phyloP scores from a whole-genome alignment of 306 rosid species.

The Citrullus amarus region DNA sequence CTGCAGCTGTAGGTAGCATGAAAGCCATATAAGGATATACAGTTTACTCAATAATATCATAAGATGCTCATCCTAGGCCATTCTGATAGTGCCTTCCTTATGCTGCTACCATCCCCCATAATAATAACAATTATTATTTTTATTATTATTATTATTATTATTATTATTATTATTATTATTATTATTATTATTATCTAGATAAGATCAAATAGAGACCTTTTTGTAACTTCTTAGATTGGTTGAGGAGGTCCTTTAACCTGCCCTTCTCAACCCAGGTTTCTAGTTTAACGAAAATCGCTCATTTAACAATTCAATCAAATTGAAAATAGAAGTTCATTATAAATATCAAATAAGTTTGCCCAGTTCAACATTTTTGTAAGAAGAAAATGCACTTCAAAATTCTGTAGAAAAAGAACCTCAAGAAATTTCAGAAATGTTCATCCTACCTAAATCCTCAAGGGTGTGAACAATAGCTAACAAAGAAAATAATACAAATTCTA shows the following conservation, averaged over 20 bases:
- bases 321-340: not conserved
- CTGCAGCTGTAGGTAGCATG: slow-evolving; percentile 49
- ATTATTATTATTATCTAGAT: too few relatives aligned
- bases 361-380: not conserved
- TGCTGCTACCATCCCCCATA: too few relatives aligned
- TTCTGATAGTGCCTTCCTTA: too few relatives aligned
- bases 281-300: not conserved
- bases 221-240: too few relatives aligned
- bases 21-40: not conserved
- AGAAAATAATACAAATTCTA: not conserved
- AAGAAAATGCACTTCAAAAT: not conserved
- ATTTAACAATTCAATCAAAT: not conserved
- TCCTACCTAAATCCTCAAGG: not conserved
- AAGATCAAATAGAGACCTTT: too few relatives aligned
- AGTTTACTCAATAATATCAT: not conserved
- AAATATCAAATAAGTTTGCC: not conserved
- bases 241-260: not conserved
- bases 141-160: too few relatives aligned
- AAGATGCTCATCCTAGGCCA: not conserved
- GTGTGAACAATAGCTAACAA: not conserved
- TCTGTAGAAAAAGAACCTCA: not conserved
- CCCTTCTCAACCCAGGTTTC: not conserved
- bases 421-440: not conserved
- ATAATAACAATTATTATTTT: too few relatives aligned
- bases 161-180: too few relatives aligned